Conservation (phyloP, 257 asterid genomes). For the Galeopsis tetrahit region DNA sequence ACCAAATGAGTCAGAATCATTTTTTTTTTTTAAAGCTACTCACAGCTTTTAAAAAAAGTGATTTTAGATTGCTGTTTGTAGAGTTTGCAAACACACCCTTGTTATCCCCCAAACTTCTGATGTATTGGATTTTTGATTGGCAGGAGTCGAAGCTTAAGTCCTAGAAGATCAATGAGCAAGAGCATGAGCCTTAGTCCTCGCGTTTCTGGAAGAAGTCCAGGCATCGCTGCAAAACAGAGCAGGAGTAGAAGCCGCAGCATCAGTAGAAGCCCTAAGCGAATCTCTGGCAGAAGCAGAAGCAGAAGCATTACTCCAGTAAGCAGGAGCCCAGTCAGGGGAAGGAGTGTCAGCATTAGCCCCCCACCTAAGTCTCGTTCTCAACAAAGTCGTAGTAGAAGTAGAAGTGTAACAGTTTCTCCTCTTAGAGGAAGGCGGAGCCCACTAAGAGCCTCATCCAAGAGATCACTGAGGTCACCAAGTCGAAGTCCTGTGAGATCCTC, state of each 20-base stretch:
- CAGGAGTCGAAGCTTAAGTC: slow-evolving; percentile 89
- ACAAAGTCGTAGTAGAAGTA: slow-evolving; percentile 42
- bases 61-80: too few relatives aligned
- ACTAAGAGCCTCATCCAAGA: slow-evolving; percentile 56
- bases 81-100: too few relatives aligned
- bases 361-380: slow-evolving; percentile 48
- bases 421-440: slow-evolving; percentile 65
- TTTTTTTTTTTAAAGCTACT: too few relatives aligned
- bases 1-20: too few relatives aligned
- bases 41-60: too few relatives aligned
- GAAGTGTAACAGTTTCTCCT: slow-evolving; percentile 48
- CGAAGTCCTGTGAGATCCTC: slow-evolving; percentile 69
- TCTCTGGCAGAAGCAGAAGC: slow-evolving; percentile 49
- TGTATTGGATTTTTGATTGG: slow-evolving; percentile 40
- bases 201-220: slow-evolving; percentile 59
- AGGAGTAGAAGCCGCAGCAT: slow-evolving; percentile 64
- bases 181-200: slow-evolving; percentile 97
- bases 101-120: slow-evolving; percentile 32
- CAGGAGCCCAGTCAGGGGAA: slow-evolving; percentile 48
- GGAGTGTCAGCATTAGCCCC: slow-evolving; percentile 65
- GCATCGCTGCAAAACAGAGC: slow-evolving; percentile 46
- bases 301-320: slow-evolving; percentile 47
- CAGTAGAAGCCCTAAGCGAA: slow-evolving; percentile 58
- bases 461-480: slow-evolving; percentile 61
- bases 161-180: slow-evolving; percentile 63